These are phyloP conservation scores for Alternaria dauci DNA, from an alignment of 2,329 filamentous ascomycete species.

Conservation along the genomic window DNA sequence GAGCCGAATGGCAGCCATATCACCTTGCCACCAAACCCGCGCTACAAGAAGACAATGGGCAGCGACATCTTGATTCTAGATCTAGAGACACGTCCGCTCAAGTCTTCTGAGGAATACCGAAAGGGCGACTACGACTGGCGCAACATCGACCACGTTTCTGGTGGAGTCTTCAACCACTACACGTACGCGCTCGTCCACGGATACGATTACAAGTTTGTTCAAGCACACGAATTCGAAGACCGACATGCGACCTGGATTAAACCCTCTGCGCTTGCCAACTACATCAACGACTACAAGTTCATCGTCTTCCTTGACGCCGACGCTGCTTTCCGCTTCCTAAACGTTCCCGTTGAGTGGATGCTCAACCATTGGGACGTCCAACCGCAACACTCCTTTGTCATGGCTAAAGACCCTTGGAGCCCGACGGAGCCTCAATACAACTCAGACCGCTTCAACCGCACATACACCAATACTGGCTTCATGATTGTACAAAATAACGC, in stretches of 20 bases:
- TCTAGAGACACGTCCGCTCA: conserved; percentile 46
- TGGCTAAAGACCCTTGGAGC: conserved; percentile 56
- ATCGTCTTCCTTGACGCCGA: conserved; percentile 61
- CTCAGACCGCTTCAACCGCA: conserved; percentile 53
- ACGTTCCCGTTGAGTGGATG: conserved; percentile 61
- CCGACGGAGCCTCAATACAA: conserved; percentile 48
- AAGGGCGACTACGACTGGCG: conserved; percentile 48
- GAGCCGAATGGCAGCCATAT: conserved; percentile 45
- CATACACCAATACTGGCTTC: conserved; percentile 63
- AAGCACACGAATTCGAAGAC: conserved; percentile 51
- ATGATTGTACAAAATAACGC: conserved; percentile 63
- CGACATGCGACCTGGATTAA: conserved; percentile 60
- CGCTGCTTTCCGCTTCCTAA: conserved; percentile 56
- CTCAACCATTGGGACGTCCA: conserved; percentile 60
- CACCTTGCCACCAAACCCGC: conserved; percentile 39
- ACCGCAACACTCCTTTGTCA: conserved; percentile 54
- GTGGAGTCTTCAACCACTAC: conserved; percentile 51
- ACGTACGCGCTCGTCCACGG: conserved; percentile 56
- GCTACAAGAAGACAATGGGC: conserved; percentile 45
- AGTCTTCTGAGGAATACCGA: conserved; percentile 43
- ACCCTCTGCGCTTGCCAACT: conserved; percentile 48
- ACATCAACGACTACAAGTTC: conserved; percentile 53
- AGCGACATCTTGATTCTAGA: conserved; percentile 49
- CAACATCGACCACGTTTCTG: conserved; percentile 48
- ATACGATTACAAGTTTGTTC: conserved; percentile 60